phyloP scores from a whole-genome alignment of 1,284 basidiomycete species.

The Mycocalia duriaeana region DNA sequence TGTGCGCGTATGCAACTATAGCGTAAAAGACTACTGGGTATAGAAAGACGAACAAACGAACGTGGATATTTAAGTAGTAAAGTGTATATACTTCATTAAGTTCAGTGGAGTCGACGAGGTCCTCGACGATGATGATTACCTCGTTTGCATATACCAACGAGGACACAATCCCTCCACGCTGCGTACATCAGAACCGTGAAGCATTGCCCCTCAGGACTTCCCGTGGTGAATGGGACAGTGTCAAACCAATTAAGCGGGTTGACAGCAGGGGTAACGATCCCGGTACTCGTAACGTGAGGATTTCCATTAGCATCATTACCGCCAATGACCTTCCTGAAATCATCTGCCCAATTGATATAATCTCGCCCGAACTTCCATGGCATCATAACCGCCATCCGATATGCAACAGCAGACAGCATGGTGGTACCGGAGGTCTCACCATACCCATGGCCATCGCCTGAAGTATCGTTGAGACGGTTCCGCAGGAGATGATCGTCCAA shows the following conservation, averaged over 20 bases:
- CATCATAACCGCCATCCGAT: constrained; percentile 28
- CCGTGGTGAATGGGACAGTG: constrained; percentile 27
- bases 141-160: constrained; percentile 12
- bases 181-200: constrained; percentile 39
- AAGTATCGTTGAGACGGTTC: constrained; percentile 36
- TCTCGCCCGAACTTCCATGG: constrained; percentile 13
- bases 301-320: constrained; percentile 14
- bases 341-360: constrained; percentile 22
- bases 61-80: no score
- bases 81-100: no score
- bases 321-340: constrained; percentile 17
- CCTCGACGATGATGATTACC: no score
- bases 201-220: constrained; percentile 38
- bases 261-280: constrained; percentile 34
- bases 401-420: constrained; percentile 37
- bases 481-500: constrained; percentile 30
- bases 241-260: constrained; percentile 36
- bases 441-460: constrained; percentile 26
- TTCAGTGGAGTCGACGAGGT: no score
- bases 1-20: no score
- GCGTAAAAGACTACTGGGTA: no score
- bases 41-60: no score
- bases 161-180: constrained; percentile 38
- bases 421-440: constrained; percentile 40
- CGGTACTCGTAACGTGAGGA: constrained; percentile 25